Percentiles rank a stretch among this genome's conserved stretches.
Evolutionary conservation across 2,329 filamentous ascomycete genomes (phyloP).

Genomic region (Fusarium decemcellulare): DNA sequence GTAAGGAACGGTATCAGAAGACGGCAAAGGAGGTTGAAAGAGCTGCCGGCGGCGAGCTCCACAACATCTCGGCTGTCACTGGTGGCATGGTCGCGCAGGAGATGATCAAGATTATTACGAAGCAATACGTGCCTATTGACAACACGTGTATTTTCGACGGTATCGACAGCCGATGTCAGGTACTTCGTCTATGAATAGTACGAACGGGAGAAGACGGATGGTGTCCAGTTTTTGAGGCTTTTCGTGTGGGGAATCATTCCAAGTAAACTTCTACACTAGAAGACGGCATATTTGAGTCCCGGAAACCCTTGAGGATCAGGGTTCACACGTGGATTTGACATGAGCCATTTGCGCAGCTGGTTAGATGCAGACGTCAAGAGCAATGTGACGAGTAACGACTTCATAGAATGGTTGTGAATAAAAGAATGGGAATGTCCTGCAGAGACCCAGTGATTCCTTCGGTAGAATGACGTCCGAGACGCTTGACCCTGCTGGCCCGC

Average conservation of each 20-base stretch:
- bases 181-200: constrained; percentile 64
- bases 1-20: constrained; percentile 65
- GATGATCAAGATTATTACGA: constrained; percentile 88
- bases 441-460: no score
- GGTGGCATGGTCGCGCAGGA: constrained; percentile 98
- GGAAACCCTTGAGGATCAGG: not conserved
- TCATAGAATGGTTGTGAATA: constrained; percentile 24
- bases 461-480: no score
- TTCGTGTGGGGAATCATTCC: not conserved
- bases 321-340: not conserved
- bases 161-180: constrained; percentile 73
- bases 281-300: not conserved
- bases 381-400: constrained; percentile 25
- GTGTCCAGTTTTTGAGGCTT: not conserved
- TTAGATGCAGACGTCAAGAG: not conserved
- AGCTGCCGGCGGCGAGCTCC: constrained; percentile 86
- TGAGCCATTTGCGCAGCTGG: not conserved
- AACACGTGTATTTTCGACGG: constrained; percentile 81
- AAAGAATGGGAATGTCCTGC: constrained; percentile 5
- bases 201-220: not conserved
- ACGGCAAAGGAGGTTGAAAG: constrained; percentile 79
- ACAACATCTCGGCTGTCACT: constrained; percentile 89
- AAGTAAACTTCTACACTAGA: not conserved
- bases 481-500: no score
- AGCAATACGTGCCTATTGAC: constrained; percentile 80